Percentiles rank a stretch among this genome's conserved stretches.
Conservation (phyloP, 192 early-diverging fungal species). For the Gryganskiella cystojenkinii region DNA sequence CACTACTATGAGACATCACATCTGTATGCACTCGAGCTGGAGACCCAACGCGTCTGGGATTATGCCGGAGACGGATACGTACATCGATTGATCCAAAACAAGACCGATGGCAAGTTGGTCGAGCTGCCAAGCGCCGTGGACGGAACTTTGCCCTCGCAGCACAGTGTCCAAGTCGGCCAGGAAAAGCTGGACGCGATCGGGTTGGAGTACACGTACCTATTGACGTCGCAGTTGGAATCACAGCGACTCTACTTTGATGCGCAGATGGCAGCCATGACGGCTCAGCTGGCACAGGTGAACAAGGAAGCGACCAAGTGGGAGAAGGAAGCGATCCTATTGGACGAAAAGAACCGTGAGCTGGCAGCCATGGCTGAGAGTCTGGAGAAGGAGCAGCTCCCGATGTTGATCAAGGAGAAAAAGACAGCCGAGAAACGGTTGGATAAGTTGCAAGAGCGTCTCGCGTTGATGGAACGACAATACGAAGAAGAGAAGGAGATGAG, state of each 20-base stretch:
- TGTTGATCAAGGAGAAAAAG: conserved; percentile 56
- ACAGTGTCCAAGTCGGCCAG: conserved; percentile 49
- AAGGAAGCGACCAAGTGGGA: conserved; percentile 44
- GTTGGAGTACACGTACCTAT: conserved; percentile 83
- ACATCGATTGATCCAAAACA: conserved; percentile 94
- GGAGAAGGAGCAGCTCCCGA: conserved; percentile 51
- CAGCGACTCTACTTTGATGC: conserved; percentile 89
- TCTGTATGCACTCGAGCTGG: conserved; percentile 91
- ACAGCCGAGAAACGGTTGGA: conserved; percentile 68
- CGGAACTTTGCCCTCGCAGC: conserved; percentile 31
- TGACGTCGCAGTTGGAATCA: conserved; percentile 88
- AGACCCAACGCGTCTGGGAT: conserved; percentile 98
- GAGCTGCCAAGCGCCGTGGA: conserved; percentile 73
- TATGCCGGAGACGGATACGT: conserved; percentile 97
- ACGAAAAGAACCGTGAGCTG: conserved; percentile 39
- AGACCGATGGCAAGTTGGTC: conserved; percentile 90
- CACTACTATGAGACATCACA: conserved; percentile 90
- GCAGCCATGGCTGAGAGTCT: conserved; percentile 31
- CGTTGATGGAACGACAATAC: conserved; percentile 66
- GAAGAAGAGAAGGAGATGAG: conserved; percentile 81
- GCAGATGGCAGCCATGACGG: conserved; percentile 62
- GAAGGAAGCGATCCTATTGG: conserved; percentile 42
- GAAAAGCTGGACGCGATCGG: conserved; percentile 83
- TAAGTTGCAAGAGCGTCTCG: conserved; percentile 64
- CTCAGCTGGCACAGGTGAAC: conserved; percentile 64